phyloP scores from a whole-genome alignment of 2,329 filamentous ascomycete species.

The Clonostachys solani region DNA sequence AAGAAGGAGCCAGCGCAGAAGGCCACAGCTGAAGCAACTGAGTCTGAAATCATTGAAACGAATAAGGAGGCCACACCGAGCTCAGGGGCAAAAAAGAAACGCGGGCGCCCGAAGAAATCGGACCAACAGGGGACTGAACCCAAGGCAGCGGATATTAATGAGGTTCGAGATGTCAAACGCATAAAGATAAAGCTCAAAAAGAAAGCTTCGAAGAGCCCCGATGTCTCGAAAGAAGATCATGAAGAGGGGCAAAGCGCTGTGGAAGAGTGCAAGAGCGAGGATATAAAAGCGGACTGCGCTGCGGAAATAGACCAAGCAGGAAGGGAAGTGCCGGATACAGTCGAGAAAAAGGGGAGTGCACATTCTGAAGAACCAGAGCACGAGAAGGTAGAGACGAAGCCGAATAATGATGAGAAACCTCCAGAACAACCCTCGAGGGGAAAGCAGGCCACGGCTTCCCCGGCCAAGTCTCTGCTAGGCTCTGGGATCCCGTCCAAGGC shows the following conservation, averaged over 20 bases:
- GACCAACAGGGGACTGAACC: conserved; percentile 9
- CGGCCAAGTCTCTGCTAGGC: conserved; percentile 2
- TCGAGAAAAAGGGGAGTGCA: conserved; percentile 1
- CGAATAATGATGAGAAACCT: background rate
- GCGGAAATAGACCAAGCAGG: background rate
- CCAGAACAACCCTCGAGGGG: no score
- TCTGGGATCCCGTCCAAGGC: conserved; percentile 22
- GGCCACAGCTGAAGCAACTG: background rate
- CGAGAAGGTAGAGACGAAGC: conserved; percentile 5
- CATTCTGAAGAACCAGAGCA: conserved; percentile 3
- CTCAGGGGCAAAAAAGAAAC: conserved; percentile 22
- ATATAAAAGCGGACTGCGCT: no score
- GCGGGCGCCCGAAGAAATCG: conserved; percentile 36
- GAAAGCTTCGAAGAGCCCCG: no score
- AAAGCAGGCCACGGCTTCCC: background rate
- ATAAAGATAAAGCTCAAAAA: no score
- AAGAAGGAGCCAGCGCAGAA: conserved; percentile 12
- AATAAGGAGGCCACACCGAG: background rate
- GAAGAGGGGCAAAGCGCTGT: no score
- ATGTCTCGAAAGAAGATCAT: no score
- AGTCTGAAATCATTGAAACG: conserved; percentile 2
- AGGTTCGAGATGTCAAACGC: no score
- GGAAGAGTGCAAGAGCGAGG: no score
- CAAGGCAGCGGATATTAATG: background rate
- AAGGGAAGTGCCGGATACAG: conserved; percentile 2